These are phyloP conservation scores for Xylaria multiplex DNA, from an alignment of 2,329 filamentous ascomycete genomes.

Conservation along the genomic window DNA sequence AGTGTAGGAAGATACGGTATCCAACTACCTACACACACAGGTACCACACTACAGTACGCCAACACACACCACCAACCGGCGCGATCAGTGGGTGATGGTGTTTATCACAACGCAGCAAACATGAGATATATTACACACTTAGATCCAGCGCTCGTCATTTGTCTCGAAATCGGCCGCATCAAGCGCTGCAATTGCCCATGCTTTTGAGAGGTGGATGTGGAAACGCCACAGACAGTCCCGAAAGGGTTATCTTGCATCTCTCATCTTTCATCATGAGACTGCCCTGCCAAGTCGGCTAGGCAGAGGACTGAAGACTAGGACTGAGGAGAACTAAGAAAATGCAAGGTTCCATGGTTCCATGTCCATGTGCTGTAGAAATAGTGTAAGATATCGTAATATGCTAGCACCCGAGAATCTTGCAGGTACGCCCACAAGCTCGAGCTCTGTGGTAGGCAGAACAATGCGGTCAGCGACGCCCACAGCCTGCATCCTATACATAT, in stretches of 20 bases:
- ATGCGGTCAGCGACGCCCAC: conserved; percentile 40
- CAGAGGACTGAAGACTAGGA: conserved; percentile 16
- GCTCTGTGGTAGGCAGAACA: conserved; percentile 37
- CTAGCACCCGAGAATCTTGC: conserved; percentile 41
- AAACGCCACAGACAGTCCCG: conserved; percentile 1
- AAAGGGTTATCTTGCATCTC: background rate
- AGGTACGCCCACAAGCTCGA: conserved; percentile 36
- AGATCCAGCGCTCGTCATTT: conserved; percentile 12
- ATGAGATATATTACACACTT: conserved; percentile 3
- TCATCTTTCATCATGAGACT: background rate
- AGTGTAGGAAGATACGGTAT: background rate
- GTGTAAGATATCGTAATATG: conserved; percentile 42
- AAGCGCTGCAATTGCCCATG: conserved; percentile 7
- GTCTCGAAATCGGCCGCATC: conserved; percentile 20
- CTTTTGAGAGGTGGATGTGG: background rate
- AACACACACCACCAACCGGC: conserved; percentile 11
- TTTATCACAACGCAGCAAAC: conserved; percentile 19
- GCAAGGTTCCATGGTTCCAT: conserved; percentile 18
- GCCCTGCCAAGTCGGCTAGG: conserved; percentile 18
- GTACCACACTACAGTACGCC: background rate
- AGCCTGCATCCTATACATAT: conserved; percentile 18
- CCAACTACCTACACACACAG: background rate
- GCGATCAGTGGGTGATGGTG: conserved; percentile 10
- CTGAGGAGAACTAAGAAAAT: conserved; percentile 14
- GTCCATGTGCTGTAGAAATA: conserved; percentile 16